Evolutionary conservation across 371 early-diverging fungal genomes (phyloP).

Genomic region (Fennellomyces sp.): DNA sequence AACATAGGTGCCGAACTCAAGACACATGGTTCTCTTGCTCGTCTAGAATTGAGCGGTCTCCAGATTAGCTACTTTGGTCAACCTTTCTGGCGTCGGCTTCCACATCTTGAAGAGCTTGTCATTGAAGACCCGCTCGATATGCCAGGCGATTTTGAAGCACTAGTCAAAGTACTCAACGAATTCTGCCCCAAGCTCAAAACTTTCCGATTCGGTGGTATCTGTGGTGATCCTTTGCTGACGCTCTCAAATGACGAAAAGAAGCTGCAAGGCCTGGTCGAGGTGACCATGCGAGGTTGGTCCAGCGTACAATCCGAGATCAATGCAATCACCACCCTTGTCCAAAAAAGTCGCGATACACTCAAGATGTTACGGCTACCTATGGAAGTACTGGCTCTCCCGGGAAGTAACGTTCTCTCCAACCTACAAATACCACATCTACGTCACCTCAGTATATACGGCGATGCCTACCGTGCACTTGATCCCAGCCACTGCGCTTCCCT

Average conservation of each 20-base stretch:
- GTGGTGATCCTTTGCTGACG: background rate
- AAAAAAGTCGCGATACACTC: background rate
- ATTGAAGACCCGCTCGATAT: background rate
- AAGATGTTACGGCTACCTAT: background rate
- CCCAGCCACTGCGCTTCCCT: background rate
- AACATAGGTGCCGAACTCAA: background rate
- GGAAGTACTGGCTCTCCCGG: background rate
- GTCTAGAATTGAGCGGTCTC: background rate
- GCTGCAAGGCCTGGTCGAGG: background rate
- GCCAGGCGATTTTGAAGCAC: background rate
- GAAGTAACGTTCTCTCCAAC: background rate
- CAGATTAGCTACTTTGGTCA: background rate
- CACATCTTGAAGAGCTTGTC: background rate
- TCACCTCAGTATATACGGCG: background rate
- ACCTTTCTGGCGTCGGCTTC: background rate
- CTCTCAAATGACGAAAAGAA: background rate
- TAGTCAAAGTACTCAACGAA: background rate
- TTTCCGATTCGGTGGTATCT: background rate
- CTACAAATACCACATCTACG: background rate
- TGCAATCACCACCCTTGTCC: background rate
- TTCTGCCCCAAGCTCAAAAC: background rate
- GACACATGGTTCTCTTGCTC: background rate
- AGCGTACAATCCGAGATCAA: background rate
- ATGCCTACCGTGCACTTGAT: background rate
- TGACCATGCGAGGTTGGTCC: conserved; percentile 1